Evolutionary conservation across 106 monocot genomes (phyloP), one percentile per base, ranked within the genome.

Genomic region (Dendrobium chrysotoxum): DNA sequence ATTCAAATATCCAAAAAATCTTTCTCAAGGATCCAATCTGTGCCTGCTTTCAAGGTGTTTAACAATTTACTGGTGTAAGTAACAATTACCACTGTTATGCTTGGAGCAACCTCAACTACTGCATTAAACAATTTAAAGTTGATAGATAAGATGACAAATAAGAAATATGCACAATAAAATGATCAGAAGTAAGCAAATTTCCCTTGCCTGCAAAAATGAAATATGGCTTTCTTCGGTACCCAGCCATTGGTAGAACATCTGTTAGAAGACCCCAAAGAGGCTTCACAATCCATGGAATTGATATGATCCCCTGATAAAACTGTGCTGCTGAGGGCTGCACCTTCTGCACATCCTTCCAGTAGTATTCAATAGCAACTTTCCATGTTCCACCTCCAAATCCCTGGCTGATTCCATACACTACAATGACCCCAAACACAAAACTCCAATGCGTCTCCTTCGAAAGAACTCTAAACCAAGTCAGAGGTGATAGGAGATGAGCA

Each of bases 251-350:
- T 20, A 95, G 83, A 17, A 95, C 84, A 79, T 95, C 95, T 50
- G 95, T 95, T 40, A 95, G 85, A 21, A 95, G 88, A 6, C 95
- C 95, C 93, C 92, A 95, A 23, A 93, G n/a, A 39, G 95, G 95
- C 83, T 95, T 95, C 7, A 93, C 84, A 45, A 95, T 91, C 95
- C 95, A 95, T 47, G 95, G 95, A 53, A 91, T 79, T n/a, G 83
- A 86, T 42, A 78, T 86, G 39, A 95, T 88, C 58, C 95, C 95
- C 39, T 86, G 89, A 78, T 93, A 93, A 45, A 91, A 83, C 84
- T 93, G 95, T 25, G 91, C 85, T 67, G 78, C 89, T 15, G 91
- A 93, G 0, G 95, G 92, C 86, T 86, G 86, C 64, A 93, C 86
- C 83, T 67, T 86, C 80, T 93, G 93, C 28, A 93, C 91, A 75